Base-by-base conservation (phyloP, 345 rosid species). In the Mallotus nudiflorus region DNA sequence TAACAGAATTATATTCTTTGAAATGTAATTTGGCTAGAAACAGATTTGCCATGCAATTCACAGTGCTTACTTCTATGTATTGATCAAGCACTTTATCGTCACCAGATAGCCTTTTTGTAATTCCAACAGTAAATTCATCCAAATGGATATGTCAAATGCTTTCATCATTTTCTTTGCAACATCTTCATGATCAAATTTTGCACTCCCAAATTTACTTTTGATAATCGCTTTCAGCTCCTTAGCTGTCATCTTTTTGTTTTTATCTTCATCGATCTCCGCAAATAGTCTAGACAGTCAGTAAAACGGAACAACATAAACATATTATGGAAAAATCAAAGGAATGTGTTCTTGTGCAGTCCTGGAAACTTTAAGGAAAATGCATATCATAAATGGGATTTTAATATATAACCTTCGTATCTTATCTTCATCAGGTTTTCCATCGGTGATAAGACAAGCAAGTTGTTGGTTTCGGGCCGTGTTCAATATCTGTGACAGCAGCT, bases 221-320 rank as follows among this genome's bases (percentile, higher is more conserved):
- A 84, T 39, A 62, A 77, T 40, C 15, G 54, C 74, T 49, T 56
- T 81, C 15, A 83, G 70, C 50, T 82, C 85, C 0, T 65, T 5
- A 29, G 52, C 52, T 10, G 81, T 70, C 53, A 82, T 48, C 24
- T 39, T 64, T 31, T 74, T 53, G 1, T 82, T 72, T 3, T 33
- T 45, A 62, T 82, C 67, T 0, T 68, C 62, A 68, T 78, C 80
- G 4, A 73, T 51, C 9, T 82, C 85, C 27, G 67, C 78, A 28
- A 78, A 82, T 14, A 78, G 59, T 51, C 85, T 82, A 71, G 52
- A 55, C 46, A 24, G 51, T 11, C 5, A 58, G 15, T 29, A 3
- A 31, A 16, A 35, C 35, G 15, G 6, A n/a, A 19, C 9, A 1
- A 24, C 31, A 53, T n/a, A 53, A 53, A 24, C 5, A 52, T 0